Base-by-base conservation (phyloP, 306 rosid genomes). In the Leucaena leucocephala region DNA sequence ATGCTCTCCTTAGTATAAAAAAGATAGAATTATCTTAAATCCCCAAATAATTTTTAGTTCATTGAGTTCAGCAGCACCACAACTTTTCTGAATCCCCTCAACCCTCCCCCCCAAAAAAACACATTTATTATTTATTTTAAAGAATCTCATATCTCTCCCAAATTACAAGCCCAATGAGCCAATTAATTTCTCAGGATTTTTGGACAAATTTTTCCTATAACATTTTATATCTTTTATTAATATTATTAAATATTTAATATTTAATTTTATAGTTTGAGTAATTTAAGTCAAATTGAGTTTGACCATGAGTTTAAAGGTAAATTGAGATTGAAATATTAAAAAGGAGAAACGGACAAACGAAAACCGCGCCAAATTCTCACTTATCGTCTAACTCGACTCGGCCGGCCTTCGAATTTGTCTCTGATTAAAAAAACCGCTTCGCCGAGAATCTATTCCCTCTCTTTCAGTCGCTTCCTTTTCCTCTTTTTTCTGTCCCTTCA, bases 351-450 rank as follows among this genome's bases (percentile, higher is more conserved):
- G 57, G 78, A 57, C 76, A 57, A 58, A 27, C 6, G 22, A 44
- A 57, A 38, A 22, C 12, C 13, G 87, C 80, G 76, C 82, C 76
- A 55, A 76, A 50, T 36, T 48, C 17, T 50, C 59, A 39, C 64
- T 17, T 57, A 3, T n/a, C 15, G 12, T 74, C 71, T 35, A 0
- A 33, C 67, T 45, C 10, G 9, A n/a, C 57, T 13, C 2, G 75
- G 89, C 91, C 92, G 91, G 85, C 90, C 81, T 55, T 74, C 46
- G 59, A 71, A 57, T 42, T 82, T 84, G 86, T 85, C 84, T 16
- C 14, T 36, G 75, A 21, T 77, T 17, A 0, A 64, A 69, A 13
- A 14, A n/a, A 45, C 43, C 48, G 46, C 65, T 42, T 72, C 36
- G 39, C 22, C 5, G 14, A 44, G 50, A 80, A 64, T 75, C 84